These are phyloP conservation scores for Plasmodium gallinaceum DNA, from an alignment of 169 alveolate species.

Conservation along the genomic window DNA sequence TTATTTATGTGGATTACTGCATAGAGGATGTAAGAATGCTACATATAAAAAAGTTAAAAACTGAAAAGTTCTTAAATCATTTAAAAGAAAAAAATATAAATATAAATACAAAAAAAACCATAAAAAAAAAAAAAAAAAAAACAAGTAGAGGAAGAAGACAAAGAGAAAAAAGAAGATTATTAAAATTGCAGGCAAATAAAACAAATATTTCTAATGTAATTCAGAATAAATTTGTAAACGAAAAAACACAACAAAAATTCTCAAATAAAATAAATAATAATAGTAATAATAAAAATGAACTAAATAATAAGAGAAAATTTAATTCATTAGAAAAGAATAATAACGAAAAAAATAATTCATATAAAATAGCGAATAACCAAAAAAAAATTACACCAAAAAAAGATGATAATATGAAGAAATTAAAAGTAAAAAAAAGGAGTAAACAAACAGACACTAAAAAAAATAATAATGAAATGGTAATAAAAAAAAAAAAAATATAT, in stretches of 20 bases:
- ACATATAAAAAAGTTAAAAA: constrained; percentile 69
- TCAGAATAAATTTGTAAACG: not conserved
- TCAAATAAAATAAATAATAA: not conserved
- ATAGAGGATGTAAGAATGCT: constrained; percentile 74
- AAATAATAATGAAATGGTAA: constrained; percentile 15
- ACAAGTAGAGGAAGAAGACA: constrained; percentile 67
- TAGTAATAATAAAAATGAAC: not conserved
- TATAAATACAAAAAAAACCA: constrained; percentile 6
- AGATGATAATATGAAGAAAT: not conserved
- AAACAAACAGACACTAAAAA: constrained; percentile 1
- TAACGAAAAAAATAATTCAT: constrained; percentile 11
- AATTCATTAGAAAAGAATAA: not conserved
- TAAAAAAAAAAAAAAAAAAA: constrained; percentile 54
- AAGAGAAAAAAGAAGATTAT: constrained; percentile 72
- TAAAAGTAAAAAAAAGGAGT: constrained; percentile 14
- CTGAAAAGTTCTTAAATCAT: constrained; percentile 69
- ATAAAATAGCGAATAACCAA: constrained; percentile 6
- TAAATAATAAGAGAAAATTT: not conserved
- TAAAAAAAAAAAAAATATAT: not conserved
- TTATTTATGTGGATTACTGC: constrained; percentile 71
- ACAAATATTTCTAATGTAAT: constrained; percentile 36
- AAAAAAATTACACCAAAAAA: constrained; percentile 4
- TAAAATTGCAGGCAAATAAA: constrained; percentile 33
- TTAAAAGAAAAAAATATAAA: constrained; percentile 39
- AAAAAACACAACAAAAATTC: not conserved